Evolutionary conservation across 768 basidiomycete species (phyloP).

Genomic region (Hygrophoropsis aurantiaca): DNA sequence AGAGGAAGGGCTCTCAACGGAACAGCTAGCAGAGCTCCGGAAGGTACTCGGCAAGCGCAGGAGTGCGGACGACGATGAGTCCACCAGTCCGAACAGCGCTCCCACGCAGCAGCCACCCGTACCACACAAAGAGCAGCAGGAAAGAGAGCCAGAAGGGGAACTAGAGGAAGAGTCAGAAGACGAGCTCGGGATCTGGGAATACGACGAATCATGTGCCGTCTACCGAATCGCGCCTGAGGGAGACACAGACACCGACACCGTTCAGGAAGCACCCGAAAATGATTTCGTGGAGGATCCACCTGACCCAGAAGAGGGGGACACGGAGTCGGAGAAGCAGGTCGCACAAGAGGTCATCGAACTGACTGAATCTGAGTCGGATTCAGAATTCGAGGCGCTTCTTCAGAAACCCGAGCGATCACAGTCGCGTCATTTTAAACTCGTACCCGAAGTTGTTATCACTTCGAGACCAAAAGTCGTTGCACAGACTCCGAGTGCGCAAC

Average conservation of each 20-base stretch:
- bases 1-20: conserved; percentile 20
- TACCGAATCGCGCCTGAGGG: conserved; percentile 22
- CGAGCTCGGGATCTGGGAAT: conserved; percentile 43
- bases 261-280: neutral
- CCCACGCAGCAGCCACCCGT: conserved; percentile 3
- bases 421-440: conserved; percentile 8
- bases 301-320: conserved; percentile 14
- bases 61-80: conserved; percentile 3
- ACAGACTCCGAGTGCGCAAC: too few relatives aligned
- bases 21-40: conserved; percentile 12
- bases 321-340: conserved; percentile 7
- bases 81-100: conserved; percentile 13
- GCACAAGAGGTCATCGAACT: conserved; percentile 21
- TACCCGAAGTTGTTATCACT: conserved; percentile 7
- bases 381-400: conserved; percentile 27
- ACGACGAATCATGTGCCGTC: conserved; percentile 42
- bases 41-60: conserved; percentile 15
- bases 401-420: conserved; percentile 19
- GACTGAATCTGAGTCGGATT: conserved; percentile 25
- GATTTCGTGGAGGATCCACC: too few relatives aligned
- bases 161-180: conserved; percentile 47
- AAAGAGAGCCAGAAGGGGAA: too few relatives aligned
- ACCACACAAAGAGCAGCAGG: conserved; percentile 2
- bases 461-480: neutral
- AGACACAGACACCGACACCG: too few relatives aligned